Base-by-base conservation (phyloP, 306 rosid species). In the Gleditsia sinensis region DNA sequence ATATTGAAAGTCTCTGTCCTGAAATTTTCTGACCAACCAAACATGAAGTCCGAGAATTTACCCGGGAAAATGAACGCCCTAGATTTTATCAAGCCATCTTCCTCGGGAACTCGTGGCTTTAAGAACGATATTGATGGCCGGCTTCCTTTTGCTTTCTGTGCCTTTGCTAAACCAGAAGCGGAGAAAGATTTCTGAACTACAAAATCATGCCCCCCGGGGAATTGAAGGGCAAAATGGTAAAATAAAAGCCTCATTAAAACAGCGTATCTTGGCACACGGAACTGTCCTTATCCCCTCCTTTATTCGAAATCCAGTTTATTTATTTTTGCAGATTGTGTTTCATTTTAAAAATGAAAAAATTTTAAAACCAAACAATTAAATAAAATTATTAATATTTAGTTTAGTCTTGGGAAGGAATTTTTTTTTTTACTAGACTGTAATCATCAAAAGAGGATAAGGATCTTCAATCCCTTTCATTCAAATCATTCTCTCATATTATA, bases 1-100 rank as follows among this genome's bases (percentile, higher is more conserved):
- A 69, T 66, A 42, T 66, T 74, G 49, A 36, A 61, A 39, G 36
- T 36, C 20, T 11, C 42, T 10, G 23, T 43, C 45, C 54, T 36
- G 12, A 36, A 76, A 80, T 63, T 83, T 84, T 82, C 79, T 71
- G 65, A 53, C 32, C 57, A 81, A 63, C 76, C 83, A 75, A 78
- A 67, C 75, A 56, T 67, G 34, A 55, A 53, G 65, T 78, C 65
- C 4, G 62, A 61, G 21, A 46, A 32, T 4, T 40, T 67, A 43
- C 36, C 75, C 36, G 77, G 34, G 75, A 39, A 37, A 71, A 68
- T 17, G 23, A 45, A 43, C 9, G 17, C 16, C 64, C 75, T 36
- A 49, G 42, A 76, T 68, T 68, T 53, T 75, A 72, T 20, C 19
- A 46, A 48, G 14, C 32, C 46, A 10, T 27, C 75, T 74, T 42